phyloP scores from a whole-genome alignment of 139 green algal species.

The Micromonas commoda region DNA sequence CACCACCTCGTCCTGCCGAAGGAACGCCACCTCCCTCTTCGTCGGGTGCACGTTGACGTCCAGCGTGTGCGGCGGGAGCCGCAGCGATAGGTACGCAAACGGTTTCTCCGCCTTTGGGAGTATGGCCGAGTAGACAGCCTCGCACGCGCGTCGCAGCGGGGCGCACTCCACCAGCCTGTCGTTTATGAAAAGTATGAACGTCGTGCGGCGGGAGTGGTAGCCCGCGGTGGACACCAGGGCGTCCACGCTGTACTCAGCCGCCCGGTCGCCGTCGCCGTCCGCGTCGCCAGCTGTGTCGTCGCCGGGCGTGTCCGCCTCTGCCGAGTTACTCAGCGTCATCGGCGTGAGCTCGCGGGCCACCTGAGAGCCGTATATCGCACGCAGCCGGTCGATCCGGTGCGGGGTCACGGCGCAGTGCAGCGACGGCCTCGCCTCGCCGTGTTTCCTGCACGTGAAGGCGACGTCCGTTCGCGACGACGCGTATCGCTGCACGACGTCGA shows the following conservation, averaged over 20 bases:
- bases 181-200: conserved; percentile 94
- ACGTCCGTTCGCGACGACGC: conserved; percentile 58
- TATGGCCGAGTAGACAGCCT: conserved; percentile 64
- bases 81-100: conserved; percentile 74
- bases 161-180: conserved; percentile 75
- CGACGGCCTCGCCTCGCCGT: conserved; percentile 70
- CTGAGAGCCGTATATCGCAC: conserved; percentile 66
- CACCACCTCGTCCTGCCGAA: conserved; percentile 66
- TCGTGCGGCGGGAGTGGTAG: conserved; percentile 28
- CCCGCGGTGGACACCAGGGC: neutral
- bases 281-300: too few relatives aligned
- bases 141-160: conserved; percentile 66
- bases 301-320: conserved; percentile 9
- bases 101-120: conserved; percentile 68
- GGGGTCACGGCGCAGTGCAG: conserved; percentile 51
- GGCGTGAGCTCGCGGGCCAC: conserved; percentile 63
- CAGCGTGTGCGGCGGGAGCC: conserved; percentile 73
- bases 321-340: conserved; percentile 39
- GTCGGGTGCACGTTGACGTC: conserved; percentile 87
- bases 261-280: neutral
- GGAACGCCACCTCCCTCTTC: conserved; percentile 66
- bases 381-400: conserved; percentile 58
- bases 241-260: neutral
- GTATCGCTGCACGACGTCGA: conserved; percentile 72
- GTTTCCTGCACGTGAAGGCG: conserved; percentile 57